phyloP scores from a whole-genome alignment of 768 basidiomycete species.

The Mrakia hoshinonis region DNA sequence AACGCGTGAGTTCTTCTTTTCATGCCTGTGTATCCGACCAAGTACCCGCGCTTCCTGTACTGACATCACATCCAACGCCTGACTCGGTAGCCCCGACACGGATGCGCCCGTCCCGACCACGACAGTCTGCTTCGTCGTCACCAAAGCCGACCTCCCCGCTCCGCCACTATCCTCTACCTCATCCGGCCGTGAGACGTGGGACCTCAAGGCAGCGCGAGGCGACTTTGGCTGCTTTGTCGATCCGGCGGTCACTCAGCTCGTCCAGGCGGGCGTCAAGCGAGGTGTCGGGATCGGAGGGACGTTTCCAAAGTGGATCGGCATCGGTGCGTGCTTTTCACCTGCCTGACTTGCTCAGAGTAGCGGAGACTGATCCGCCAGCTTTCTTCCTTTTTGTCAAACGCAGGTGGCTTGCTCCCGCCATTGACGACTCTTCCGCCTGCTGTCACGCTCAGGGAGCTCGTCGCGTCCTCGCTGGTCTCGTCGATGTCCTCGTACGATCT shows the following conservation, averaged over 20 bases:
- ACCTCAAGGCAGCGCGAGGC: conserved; percentile 46
- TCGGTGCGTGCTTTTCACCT: conserved; percentile 45
- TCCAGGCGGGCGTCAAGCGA: conserved; percentile 71
- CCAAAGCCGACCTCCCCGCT: conserved; percentile 28
- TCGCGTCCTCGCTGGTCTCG: conserved; percentile 53
- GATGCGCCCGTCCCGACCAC: conserved; percentile 14
- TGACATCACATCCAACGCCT: too few relatives aligned
- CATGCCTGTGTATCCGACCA: not conserved
- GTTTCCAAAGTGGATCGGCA: conserved; percentile 46
- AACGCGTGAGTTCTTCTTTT: not conserved
- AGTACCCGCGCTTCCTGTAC: too few relatives aligned
- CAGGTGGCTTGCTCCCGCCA: not conserved
- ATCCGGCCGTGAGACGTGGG: conserved; percentile 31
- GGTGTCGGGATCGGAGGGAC: conserved; percentile 51
- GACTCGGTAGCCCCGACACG: not conserved
- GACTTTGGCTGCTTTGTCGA: conserved; percentile 83
- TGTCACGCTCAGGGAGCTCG: conserved; percentile 48
- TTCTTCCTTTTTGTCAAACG: not conserved
- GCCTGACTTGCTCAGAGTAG: not conserved
- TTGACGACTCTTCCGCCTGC: not conserved
- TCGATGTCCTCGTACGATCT: conserved; percentile 55
- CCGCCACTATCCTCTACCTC: conserved; percentile 39
- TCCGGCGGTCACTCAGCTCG: conserved; percentile 58
- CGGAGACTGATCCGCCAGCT: not conserved
- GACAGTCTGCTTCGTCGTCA: conserved; percentile 15